A percentile compares a stretch with the other conserved stretches of the same genome.
phyloP scores from a whole-genome alignment of 208 protist genomes.

The Naegleria fowleri region DNA sequence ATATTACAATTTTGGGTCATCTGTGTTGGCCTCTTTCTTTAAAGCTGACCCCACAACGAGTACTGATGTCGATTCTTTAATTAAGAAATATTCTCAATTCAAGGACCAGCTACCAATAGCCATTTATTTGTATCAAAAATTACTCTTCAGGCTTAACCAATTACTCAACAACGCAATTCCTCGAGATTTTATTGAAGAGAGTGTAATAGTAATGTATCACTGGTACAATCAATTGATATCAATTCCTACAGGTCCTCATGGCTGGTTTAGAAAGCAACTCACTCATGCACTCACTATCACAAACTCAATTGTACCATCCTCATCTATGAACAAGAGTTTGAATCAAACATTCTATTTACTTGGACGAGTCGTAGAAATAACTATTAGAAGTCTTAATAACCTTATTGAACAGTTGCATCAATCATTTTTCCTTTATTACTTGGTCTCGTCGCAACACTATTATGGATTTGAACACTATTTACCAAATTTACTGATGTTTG shows the following conservation, averaged over 20 bases:
- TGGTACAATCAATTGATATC: neutral
- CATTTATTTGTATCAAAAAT: neutral
- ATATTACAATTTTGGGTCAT: neutral
- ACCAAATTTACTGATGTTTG: neutral
- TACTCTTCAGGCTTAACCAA: neutral
- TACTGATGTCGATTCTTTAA: neutral
- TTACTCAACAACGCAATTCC: neutral
- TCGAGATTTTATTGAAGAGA: neutral
- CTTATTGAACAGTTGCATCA: conserved; percentile 27
- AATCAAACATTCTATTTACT: neutral
- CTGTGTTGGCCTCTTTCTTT: neutral
- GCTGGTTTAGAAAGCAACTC: neutral
- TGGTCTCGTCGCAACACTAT: neutral
- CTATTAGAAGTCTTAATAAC: conserved; percentile 23
- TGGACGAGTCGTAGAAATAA: neutral
- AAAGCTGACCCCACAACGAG: neutral
- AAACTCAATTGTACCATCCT: neutral
- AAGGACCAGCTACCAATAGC: neutral
- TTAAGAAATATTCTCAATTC: neutral
- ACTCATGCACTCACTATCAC: conserved; percentile 17
- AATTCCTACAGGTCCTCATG: conserved; percentile 1
- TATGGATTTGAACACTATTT: conserved; percentile 29
- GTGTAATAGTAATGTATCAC: neutral
- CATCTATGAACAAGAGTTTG: neutral
- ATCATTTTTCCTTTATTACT: conserved; percentile 23